Conservation (phyloP, 805 yeast species). For the Ogataea sp. region DNA sequence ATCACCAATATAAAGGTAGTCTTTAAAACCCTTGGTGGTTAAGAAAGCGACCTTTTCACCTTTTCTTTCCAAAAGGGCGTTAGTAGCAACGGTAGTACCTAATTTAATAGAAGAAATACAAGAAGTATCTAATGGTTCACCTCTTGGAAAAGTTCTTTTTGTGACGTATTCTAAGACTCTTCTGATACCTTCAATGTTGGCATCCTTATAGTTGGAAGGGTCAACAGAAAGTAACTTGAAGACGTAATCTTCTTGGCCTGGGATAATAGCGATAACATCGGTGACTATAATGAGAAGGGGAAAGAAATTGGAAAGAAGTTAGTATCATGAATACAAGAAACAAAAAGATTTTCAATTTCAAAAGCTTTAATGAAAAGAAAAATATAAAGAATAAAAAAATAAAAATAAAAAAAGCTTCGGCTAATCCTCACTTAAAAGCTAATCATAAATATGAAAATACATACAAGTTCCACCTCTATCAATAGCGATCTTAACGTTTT, state of each 20-base stretch:
- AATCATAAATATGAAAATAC: neutral
- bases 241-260: slow-evolving; percentile 39
- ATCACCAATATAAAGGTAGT: slow-evolving; percentile 70
- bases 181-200: slow-evolving; percentile 82
- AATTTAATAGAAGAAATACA: slow-evolving; percentile 59
- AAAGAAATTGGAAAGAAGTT: neutral
- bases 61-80: slow-evolving; percentile 79
- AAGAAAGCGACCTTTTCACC: slow-evolving; percentile 76
- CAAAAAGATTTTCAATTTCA: too few relatives aligned
- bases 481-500: slow-evolving; percentile 1
- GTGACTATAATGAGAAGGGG: neutral
- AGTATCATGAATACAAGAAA: too few relatives aligned
- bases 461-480: slow-evolving; percentile 4
- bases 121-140: slow-evolving; percentile 44
- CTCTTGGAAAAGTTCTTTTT: slow-evolving; percentile 42
- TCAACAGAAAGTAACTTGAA: slow-evolving; percentile 79
- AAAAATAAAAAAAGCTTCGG: too few relatives aligned
- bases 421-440: neutral
- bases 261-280: slow-evolving; percentile 24
- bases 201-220: slow-evolving; percentile 74
- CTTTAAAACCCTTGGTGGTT: slow-evolving; percentile 78
- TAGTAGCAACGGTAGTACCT: slow-evolving; percentile 91
- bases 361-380: too few relatives aligned
- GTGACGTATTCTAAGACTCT: slow-evolving; percentile 54
- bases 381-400: too few relatives aligned